phyloP scores from a whole-genome alignment of 225 moss, liverwort and hornwort species.

The Pseudoscleropodium purum region DNA sequence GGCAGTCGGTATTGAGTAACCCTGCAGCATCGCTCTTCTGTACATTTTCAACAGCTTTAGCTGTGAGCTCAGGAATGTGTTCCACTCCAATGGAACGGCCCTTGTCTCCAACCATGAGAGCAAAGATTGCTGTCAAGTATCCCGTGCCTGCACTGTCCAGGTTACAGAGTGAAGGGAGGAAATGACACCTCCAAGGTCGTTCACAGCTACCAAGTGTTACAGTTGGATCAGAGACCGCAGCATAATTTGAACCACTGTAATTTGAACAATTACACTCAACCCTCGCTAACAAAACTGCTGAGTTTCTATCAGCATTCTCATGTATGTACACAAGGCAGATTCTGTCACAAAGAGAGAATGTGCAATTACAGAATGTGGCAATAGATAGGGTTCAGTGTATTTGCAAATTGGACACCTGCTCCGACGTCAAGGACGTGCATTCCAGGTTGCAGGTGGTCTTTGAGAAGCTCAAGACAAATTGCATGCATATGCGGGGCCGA shows the following conservation, averaged over 20 bases:
- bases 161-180: not conserved
- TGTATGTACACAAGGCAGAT: not conserved
- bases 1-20: slow-evolving; percentile 33
- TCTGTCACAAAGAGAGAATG: not conserved
- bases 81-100: slow-evolving; percentile 68
- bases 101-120: slow-evolving; percentile 58
- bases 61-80: slow-evolving; percentile 74
- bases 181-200: not conserved
- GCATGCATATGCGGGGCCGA: slow-evolving; percentile 94
- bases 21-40: slow-evolving; percentile 47
- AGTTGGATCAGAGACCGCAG: not conserved
- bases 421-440: slow-evolving; percentile 75
- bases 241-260: not conserved
- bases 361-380: not conserved
- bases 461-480: slow-evolving; percentile 66
- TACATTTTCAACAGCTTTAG: slow-evolving; percentile 44
- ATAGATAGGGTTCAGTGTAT: not conserved
- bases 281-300: not conserved
- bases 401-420: slow-evolving; percentile 29
- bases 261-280: not conserved
- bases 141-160: slow-evolving; percentile 58
- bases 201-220: not conserved
- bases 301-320: not conserved
- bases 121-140: slow-evolving; percentile 71
- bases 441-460: slow-evolving; percentile 68